Evolutionary conservation across 2,329 filamentous ascomycete genomes (phyloP).

Genomic region (Fusarium longipes): DNA sequence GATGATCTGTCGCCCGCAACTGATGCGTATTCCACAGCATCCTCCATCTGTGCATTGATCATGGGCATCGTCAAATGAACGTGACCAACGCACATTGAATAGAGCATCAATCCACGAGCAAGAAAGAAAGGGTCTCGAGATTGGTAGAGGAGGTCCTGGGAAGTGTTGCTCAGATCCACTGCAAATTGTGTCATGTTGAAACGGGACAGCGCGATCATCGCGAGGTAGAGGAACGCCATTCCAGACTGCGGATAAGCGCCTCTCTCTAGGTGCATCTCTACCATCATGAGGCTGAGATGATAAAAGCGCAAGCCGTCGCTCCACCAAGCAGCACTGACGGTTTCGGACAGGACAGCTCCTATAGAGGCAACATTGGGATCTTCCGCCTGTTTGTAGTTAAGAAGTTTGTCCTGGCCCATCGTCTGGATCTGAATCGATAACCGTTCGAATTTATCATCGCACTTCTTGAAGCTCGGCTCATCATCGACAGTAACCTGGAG

Average conservation of each 20-base stretch:
- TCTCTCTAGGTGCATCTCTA: slow-evolving; percentile 71
- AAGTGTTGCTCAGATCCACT: slow-evolving; percentile 70
- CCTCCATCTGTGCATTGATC: slow-evolving; percentile 70
- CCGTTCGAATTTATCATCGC: slow-evolving; percentile 78
- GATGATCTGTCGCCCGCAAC: slow-evolving; percentile 77
- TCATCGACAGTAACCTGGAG: slow-evolving; percentile 75
- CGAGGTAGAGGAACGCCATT: slow-evolving; percentile 74
- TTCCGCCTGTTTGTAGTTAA: slow-evolving; percentile 56
- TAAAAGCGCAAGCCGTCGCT: slow-evolving; percentile 78
- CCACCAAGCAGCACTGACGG: slow-evolving; percentile 79
- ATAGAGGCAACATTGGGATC: slow-evolving; percentile 70
- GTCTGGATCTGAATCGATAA: slow-evolving; percentile 69
- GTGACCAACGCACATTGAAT: slow-evolving; percentile 77
- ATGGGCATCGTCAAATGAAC: slow-evolving; percentile 71
- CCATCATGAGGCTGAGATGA: slow-evolving; percentile 73
- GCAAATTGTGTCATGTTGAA: slow-evolving; percentile 78
- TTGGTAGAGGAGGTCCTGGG: slow-evolving; percentile 72
- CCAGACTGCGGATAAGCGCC: slow-evolving; percentile 77
- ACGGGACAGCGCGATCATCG: slow-evolving; percentile 73
- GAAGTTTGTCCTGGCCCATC: slow-evolving; percentile 62
- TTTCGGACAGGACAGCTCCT: slow-evolving; percentile 77
- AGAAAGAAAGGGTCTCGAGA: slow-evolving; percentile 73
- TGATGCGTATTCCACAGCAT: slow-evolving; percentile 73
- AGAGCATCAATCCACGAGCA: slow-evolving; percentile 75
- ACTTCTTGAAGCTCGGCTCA: slow-evolving; percentile 77